A percentile compares a stretch with the other conserved stretches of the same genome.
phyloP scores from a whole-genome alignment of 768 basidiomycete genomes.

The Guyanaporus albipodus region DNA sequence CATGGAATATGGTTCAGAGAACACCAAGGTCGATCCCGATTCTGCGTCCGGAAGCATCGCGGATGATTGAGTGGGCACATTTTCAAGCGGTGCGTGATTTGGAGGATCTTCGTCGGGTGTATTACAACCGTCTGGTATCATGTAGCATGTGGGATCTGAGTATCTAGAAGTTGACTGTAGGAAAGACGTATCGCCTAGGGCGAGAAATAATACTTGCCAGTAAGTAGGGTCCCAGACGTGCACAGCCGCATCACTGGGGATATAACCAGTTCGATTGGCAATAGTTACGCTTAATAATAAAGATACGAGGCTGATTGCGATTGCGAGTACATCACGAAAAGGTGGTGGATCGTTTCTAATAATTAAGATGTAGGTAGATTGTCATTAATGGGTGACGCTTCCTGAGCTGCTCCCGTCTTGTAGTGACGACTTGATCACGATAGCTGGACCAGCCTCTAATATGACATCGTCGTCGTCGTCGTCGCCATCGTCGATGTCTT shows the following conservation, averaged over 20 bases:
- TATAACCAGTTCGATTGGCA: no score
- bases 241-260: constrained; percentile 3
- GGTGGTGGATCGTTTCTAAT: constrained; percentile 6
- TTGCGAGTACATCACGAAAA: constrained; percentile 17
- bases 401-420: constrained; percentile 23
- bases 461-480: constrained; percentile 69
- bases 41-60: constrained; percentile 2
- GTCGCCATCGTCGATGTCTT: constrained; percentile 60
- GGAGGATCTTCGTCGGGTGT: constrained; percentile 8
- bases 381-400: constrained; percentile 18
- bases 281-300: background rate
- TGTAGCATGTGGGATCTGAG: constrained; percentile 26
- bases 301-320: background rate
- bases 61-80: constrained; percentile 18
- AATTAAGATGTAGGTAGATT: constrained; percentile 7
- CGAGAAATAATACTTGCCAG: background rate
- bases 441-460: constrained; percentile 69
- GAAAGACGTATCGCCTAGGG: background rate
- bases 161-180: background rate
- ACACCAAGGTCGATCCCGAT: constrained; percentile 2
- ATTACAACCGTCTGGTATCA: constrained; percentile 22
- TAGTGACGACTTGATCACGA: constrained; percentile 39
- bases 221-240: background rate
- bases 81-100: constrained; percentile 10
- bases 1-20: constrained; percentile 9